Evolutionary conservation across 2,329 filamentous ascomycete species (phyloP).

Genomic region (Exophiala sp.): DNA sequence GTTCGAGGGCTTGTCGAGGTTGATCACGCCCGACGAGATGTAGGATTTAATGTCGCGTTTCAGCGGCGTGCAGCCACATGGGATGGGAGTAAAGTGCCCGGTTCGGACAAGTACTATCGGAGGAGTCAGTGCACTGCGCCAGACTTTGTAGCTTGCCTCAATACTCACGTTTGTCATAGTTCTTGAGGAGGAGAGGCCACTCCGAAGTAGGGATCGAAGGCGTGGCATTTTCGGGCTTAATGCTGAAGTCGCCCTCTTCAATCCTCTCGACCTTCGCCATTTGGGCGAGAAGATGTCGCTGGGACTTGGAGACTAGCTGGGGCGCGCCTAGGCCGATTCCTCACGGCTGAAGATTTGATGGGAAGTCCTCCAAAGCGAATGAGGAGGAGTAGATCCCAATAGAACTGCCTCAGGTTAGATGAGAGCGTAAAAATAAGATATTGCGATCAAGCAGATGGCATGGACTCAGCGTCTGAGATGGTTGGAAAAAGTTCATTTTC

Average conservation of each 20-base stretch:
- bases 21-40: conserved; percentile 95
- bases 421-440: background rate
- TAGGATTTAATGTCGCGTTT: conserved; percentile 96
- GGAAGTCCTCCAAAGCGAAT: background rate
- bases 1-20: conserved; percentile 96
- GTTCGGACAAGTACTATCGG: conserved; percentile 76
- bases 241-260: conserved; percentile 58
- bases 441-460: background rate
- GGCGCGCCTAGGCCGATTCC: background rate
- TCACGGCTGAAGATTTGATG: background rate
- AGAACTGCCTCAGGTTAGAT: background rate
- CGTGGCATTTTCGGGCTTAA: conserved; percentile 82
- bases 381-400: background rate
- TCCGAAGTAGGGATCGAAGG: conserved; percentile 76
- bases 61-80: conserved; percentile 81
- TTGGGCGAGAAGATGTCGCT: conserved; percentile 13
- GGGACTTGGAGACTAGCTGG: conserved; percentile 1
- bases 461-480: background rate
- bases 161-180: conserved; percentile 83
- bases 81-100: conserved; percentile 94
- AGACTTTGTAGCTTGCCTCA: conserved; percentile 20
- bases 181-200: conserved; percentile 92
- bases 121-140: conserved; percentile 2
- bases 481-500: conserved; percentile 12
- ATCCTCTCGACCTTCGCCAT: conserved; percentile 45